A percentile compares a stretch with the other conserved stretches of the same genome.
These are phyloP conservation scores for Hypomyces rosellus DNA, from an alignment of 2,329 filamentous ascomycete species.

Conservation along the genomic window DNA sequence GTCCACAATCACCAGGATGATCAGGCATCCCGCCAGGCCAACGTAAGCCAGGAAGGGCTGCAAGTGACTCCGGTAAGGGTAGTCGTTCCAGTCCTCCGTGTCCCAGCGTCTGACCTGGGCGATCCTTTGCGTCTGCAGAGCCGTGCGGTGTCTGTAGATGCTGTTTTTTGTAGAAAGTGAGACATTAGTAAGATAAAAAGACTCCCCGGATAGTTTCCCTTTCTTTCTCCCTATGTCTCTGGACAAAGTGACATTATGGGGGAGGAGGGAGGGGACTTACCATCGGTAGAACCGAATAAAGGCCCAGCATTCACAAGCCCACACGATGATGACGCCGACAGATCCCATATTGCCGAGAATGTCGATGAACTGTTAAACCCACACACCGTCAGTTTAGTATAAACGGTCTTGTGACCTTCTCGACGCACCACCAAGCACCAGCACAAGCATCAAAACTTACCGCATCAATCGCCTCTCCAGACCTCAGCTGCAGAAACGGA, in stretches of 20 bases:
- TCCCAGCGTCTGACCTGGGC: slow-evolving; percentile 22
- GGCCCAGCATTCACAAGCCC: slow-evolving; percentile 35
- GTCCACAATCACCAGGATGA: slow-evolving; percentile 28
- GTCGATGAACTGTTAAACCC: slow-evolving; percentile 31
- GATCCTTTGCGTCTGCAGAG: slow-evolving; percentile 17
- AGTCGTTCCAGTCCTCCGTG: slow-evolving; percentile 21
- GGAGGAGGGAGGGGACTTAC: slow-evolving; percentile 16
- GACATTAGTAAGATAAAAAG: too few relatives aligned
- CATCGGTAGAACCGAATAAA: slow-evolving; percentile 34
- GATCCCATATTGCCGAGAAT: slow-evolving; percentile 32
- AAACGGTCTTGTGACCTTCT: not conserved
- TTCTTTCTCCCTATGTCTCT: not conserved
- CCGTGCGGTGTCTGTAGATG: slow-evolving; percentile 18
- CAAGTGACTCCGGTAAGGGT: slow-evolving; percentile 32
- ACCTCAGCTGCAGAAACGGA: slow-evolving; percentile 31
- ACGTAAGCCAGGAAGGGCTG: slow-evolving; percentile 32
- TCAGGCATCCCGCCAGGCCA: slow-evolving; percentile 28
- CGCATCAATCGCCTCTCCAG: not conserved
- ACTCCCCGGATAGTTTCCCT: not conserved
- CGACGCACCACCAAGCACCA: too few relatives aligned
- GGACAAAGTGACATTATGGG: too few relatives aligned
- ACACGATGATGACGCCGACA: slow-evolving; percentile 31
- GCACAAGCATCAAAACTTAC: not conserved
- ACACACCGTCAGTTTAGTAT: not conserved
- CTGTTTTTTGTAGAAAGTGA: slow-evolving; percentile 6